These are phyloP conservation scores for Beauveria asiatica DNA, from an alignment of 2,329 filamentous ascomycete genomes.

Conservation along the genomic window DNA sequence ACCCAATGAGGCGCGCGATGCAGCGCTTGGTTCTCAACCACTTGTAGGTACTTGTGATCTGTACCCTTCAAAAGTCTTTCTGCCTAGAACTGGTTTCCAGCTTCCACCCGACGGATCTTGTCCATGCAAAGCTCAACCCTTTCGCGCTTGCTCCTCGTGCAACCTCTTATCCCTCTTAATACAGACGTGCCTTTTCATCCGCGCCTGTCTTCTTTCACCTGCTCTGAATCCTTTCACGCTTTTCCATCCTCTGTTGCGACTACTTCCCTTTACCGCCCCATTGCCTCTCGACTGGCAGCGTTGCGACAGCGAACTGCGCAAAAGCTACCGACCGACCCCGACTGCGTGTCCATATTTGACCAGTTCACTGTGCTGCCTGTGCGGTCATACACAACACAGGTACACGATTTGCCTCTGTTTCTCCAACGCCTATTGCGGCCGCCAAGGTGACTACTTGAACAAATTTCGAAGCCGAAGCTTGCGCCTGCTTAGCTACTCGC, in stretches of 20 bases:
- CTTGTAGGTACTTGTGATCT: background rate
- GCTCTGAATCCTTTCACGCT: background rate
- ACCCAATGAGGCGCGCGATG: constrained; percentile 5
- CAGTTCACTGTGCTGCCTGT: background rate
- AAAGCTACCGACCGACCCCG: background rate
- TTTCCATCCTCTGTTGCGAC: background rate
- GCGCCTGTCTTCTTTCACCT: background rate
- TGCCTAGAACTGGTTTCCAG: background rate
- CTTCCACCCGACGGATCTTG: background rate
- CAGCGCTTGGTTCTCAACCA: background rate
- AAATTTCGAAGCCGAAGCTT: background rate
- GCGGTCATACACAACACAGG: background rate
- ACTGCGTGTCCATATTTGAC: background rate
- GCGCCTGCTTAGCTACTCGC: background rate
- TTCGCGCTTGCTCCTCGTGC: background rate
- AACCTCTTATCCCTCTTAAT: background rate
- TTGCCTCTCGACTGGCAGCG: background rate
- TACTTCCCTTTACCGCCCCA: background rate
- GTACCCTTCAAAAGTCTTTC: background rate
- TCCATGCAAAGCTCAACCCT: background rate
- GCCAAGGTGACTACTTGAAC: background rate
- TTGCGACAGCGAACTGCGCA: background rate
- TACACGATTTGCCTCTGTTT: background rate
- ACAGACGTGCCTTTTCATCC: background rate
- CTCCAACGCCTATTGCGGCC: background rate